Evolutionary conservation across 116 monocot species (phyloP).

Genomic region (Phalaenopsis hybrid): DNA sequence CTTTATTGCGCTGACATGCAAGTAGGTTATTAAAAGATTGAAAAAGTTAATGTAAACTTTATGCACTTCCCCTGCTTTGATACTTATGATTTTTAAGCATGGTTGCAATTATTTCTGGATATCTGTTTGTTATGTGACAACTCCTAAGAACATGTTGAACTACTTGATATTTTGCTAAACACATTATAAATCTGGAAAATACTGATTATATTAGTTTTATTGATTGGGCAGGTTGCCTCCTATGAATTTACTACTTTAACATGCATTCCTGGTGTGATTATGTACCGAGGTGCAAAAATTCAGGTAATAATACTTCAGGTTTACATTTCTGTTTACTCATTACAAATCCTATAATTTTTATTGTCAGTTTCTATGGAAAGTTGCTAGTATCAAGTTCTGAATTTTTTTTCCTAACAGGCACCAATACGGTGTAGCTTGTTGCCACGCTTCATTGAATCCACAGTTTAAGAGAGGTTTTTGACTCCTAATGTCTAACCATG

Average conservation of each 20-base stretch:
- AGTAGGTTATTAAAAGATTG: background rate
- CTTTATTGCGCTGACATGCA: background rate
- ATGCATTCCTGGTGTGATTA: slow-evolving; percentile 94
- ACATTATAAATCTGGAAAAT: background rate
- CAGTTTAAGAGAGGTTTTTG: background rate
- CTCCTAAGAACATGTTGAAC: background rate
- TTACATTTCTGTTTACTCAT: background rate
- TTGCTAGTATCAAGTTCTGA: background rate
- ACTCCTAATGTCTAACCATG: background rate
- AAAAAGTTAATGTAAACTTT: background rate
- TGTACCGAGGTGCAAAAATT: slow-evolving; percentile 94
- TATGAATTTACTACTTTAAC: slow-evolving; percentile 98
- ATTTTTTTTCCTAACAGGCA: background rate
- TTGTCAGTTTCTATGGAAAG: background rate
- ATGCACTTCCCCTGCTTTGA: background rate
- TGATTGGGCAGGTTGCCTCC: slow-evolving; percentile 74
- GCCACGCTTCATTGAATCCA: background rate
- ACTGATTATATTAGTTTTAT: background rate
- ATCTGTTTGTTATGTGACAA: background rate
- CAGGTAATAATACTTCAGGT: slow-evolving; percentile 43
- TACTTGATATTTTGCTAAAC: background rate
- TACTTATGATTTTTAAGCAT: background rate
- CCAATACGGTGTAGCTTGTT: background rate
- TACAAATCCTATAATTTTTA: background rate
- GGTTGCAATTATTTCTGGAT: background rate